phyloP scores from a whole-genome alignment of 441 rosid species.

The Populus hybrid region DNA sequence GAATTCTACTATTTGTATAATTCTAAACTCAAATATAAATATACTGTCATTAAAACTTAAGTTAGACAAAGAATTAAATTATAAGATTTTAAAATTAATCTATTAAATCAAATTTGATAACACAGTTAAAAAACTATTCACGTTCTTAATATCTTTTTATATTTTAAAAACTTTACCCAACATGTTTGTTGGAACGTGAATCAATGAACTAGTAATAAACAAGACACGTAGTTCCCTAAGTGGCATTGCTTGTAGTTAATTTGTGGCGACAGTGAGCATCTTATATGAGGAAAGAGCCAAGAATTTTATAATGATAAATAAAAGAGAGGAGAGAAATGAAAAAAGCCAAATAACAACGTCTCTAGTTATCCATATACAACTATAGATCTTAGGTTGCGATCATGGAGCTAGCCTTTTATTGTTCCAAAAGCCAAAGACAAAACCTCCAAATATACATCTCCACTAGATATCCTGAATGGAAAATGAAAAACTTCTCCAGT shows the following conservation, averaged over 20 bases:
- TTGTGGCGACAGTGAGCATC: neutral
- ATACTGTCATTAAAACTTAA: too few relatives aligned
- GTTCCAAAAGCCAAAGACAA: conserved; percentile 26
- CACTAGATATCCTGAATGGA: conserved; percentile 34
- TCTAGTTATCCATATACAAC: conserved; percentile 4
- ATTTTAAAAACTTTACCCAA: too few relatives aligned
- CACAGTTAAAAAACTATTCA: too few relatives aligned
- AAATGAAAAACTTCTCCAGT: conserved; percentile 33
- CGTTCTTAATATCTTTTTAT: too few relatives aligned
- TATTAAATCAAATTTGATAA: too few relatives aligned
- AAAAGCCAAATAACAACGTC: neutral
- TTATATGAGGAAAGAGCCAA: neutral
- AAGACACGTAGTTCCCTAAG: neutral
- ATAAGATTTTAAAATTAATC: too few relatives aligned
- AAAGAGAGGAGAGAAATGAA: neutral
- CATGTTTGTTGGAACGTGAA: too few relatives aligned
- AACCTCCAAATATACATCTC: conserved; percentile 13
- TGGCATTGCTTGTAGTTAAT: conserved; percentile 17
- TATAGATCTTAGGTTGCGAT: neutral
- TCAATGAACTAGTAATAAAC: too few relatives aligned
- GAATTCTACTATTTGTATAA: too few relatives aligned
- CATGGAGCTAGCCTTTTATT: conserved; percentile 29
- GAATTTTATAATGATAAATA: too few relatives aligned
- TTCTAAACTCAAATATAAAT: too few relatives aligned
- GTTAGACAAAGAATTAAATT: too few relatives aligned